phyloP scores from a whole-genome alignment of 306 rosid species.

The Pterocarpus macrocarpus region DNA sequence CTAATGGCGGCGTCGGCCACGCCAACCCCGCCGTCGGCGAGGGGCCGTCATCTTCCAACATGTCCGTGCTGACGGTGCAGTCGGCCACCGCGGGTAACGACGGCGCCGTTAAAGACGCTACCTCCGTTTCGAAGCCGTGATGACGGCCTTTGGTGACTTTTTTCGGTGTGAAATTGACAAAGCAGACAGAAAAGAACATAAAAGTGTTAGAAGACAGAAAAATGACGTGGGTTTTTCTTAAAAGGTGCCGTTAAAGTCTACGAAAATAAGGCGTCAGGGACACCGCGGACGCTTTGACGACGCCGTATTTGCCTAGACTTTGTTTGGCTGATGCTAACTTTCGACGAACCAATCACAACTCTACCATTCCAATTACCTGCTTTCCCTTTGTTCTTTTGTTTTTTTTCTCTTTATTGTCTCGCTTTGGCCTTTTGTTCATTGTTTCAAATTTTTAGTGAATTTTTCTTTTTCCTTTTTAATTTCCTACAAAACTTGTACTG shows the following conservation, averaged over 20 bases:
- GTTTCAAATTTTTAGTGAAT: background rate
- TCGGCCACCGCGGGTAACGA: slow-evolving; percentile 66
- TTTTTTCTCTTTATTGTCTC: background rate
- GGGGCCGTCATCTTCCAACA: slow-evolving; percentile 85
- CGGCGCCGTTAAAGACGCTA: slow-evolving; percentile 63
- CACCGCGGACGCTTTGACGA: slow-evolving; percentile 44
- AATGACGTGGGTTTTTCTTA: slow-evolving; percentile 51
- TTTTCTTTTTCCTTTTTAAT: background rate
- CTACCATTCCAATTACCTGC: background rate
- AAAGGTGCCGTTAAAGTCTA: slow-evolving; percentile 46
- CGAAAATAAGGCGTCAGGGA: slow-evolving; percentile 56
- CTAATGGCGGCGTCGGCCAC: background rate
- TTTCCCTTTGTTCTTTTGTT: background rate
- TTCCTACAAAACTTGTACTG: too few relatives aligned
- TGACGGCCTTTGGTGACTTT: slow-evolving; percentile 46
- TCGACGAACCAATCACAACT: slow-evolving; percentile 26
- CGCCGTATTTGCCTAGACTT: slow-evolving; percentile 75
- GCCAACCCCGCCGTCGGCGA: slow-evolving; percentile 50
- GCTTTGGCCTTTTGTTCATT: background rate
- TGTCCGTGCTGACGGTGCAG: slow-evolving; percentile 84
- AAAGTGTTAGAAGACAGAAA: background rate
- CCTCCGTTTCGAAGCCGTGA: slow-evolving; percentile 86
- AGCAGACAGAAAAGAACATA: background rate
- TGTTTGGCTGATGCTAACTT: slow-evolving; percentile 52
- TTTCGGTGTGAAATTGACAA: background rate